Percentiles rank a stretch among this genome's conserved stretches.
phyloP scores from a whole-genome alignment of 257 asterid genomes.

The Primulina eburnea region DNA sequence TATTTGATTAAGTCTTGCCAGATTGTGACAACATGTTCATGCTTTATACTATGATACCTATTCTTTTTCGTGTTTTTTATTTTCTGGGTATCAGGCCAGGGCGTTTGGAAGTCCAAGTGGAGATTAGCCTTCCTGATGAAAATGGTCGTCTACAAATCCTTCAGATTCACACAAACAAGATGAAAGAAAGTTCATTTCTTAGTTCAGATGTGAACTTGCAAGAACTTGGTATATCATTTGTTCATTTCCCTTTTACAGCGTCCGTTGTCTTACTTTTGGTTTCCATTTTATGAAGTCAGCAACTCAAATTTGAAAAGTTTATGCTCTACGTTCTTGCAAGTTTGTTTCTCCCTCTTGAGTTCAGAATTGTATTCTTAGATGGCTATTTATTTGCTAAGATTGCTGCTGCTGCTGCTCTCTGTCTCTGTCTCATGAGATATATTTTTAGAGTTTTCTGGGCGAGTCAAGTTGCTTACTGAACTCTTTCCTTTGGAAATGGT shows the following conservation, averaged over 20 bases:
- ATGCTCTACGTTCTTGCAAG: conserved; percentile 10
- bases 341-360: conserved; percentile 4
- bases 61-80: conserved; percentile 12
- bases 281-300: neutral
- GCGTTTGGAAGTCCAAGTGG: conserved; percentile 98
- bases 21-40: conserved; percentile 10
- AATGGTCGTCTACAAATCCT: conserved; percentile 94
- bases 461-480: neutral
- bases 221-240: conserved; percentile 48
- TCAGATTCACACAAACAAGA: conserved; percentile 61
- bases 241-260: neutral
- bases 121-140: conserved; percentile 99
- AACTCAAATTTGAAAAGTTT: neutral
- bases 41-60: conserved; percentile 17
- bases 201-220: conserved; percentile 49
- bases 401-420: too few species aligned
- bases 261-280: conserved; percentile 12
- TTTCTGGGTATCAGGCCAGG: conserved; percentile 72
- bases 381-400: too few species aligned
- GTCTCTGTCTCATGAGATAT: too few species aligned
- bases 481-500: conserved; percentile 7
- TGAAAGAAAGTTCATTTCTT: conserved; percentile 58
- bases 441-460: neutral
- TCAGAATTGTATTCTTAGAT: neutral
- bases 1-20: neutral